phyloP scores from a whole-genome alignment of 1,284 basidiomycete species.

The Apiotrichum gamsii region DNA sequence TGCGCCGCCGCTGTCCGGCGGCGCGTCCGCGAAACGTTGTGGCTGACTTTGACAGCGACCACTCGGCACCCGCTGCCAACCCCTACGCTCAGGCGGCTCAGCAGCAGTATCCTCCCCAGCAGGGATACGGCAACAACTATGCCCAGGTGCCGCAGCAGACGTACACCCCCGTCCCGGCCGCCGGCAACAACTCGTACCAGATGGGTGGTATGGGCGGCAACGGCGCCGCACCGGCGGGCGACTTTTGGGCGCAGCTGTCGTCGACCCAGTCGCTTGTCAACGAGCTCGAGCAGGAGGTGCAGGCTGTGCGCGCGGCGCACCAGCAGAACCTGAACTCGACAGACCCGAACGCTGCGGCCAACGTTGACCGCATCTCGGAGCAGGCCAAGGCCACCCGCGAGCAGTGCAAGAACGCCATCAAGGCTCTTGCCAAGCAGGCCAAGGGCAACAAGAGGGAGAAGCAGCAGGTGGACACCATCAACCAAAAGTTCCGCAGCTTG shows the following conservation, averaged over 20 bases:
- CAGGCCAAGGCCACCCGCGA: slow-evolving; percentile 71
- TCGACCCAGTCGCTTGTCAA: slow-evolving; percentile 31
- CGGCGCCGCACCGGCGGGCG: no score
- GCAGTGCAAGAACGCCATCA: slow-evolving; percentile 69
- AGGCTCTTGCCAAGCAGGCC: slow-evolving; percentile 66
- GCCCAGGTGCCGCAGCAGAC: slow-evolving; percentile 20
- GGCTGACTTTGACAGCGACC: slow-evolving; percentile 6
- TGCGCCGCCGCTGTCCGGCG: no score
- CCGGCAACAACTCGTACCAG: slow-evolving; percentile 20
- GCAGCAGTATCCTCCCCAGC: no score
- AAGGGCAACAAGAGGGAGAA: slow-evolving; percentile 74
- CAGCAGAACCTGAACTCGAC: slow-evolving; percentile 39
- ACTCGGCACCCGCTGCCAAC: slow-evolving; percentile 4
- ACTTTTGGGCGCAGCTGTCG: slow-evolving; percentile 44
- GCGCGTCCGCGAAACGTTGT: background rate
- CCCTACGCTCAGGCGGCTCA: slow-evolving; percentile 6
- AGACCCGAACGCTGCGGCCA: slow-evolving; percentile 35
- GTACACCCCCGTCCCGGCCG: slow-evolving; percentile 10
- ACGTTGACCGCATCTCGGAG: slow-evolving; percentile 63
- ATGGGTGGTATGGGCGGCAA: slow-evolving; percentile 14
- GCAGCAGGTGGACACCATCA: slow-evolving; percentile 62
- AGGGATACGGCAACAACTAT: slow-evolving; percentile 28
- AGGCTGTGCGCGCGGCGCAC: slow-evolving; percentile 42
- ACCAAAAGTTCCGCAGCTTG: slow-evolving; percentile 48
- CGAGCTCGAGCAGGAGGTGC: slow-evolving; percentile 43